Base-by-base conservation (phyloP, 2,329 filamentous ascomycete species). In the Cryphonectria carpinicola region DNA sequence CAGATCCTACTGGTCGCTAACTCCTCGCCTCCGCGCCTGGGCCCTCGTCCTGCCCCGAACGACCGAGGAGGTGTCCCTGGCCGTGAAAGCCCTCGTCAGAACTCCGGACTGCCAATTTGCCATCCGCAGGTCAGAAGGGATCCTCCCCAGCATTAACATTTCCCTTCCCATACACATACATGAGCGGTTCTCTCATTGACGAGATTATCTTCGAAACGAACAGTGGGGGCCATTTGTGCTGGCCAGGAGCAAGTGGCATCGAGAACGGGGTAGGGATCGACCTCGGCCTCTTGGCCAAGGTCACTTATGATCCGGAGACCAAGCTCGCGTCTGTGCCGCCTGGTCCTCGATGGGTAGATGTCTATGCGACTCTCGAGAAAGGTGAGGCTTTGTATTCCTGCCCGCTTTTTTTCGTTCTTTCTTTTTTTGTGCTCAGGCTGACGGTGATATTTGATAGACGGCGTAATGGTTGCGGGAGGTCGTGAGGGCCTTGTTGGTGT, bases 341-440 rank as follows among this genome's bases (percentile, higher is more conserved):
- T 35, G 28, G 61, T 11, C 39, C 67, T 10, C 35, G 67, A 4
- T 65, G 61, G 61, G 37, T 22, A n/a, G 61, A 69, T 58, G 67
- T 69, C 35, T 69, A 69, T 19, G n/a, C 37, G 17, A 28, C 52
- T 8, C 60, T 69, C 17, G 67, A 65, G 19, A 58, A 69, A 37
- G 28, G 61, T 69, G n/a, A 56, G 56, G 19, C 3, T n/a, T 22
- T 28, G 39, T 2, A 10, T n/a, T 2, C 41, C 41, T n/a, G 22
- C 8, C 46, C 22, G 10, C 46, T n/a, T 49, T 49, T 7, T 22
- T 39, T 39, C 13, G 1, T 32, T 4, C 32, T 32, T 32, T 6
- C 2, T 8, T 22, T 0, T n/a, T 49, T 49, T 10, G 46, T 1
- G 22, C 46, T n/a, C 46, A 11, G 46, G 22, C 7, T 39, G 7